Evolutionary conservation across 306 rosid genomes (phyloP).

Genomic region (Luffa aegyptiaca): DNA sequence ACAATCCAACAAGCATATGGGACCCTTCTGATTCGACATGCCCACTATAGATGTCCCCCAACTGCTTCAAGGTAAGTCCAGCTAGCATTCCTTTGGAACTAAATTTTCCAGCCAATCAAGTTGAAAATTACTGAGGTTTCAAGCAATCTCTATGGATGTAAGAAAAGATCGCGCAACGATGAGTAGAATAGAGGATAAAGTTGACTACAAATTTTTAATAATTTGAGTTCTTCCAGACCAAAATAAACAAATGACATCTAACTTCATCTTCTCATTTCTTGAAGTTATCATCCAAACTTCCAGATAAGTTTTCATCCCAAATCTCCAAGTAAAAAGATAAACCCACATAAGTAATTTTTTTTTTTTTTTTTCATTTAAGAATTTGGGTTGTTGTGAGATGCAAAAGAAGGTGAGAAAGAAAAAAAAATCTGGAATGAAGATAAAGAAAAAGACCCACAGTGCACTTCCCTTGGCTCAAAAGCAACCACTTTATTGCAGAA

Average conservation of each 20-base stretch:
- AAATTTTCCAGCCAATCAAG: slow-evolving; percentile 29
- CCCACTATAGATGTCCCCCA: slow-evolving; percentile 47
- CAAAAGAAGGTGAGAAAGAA: neutral
- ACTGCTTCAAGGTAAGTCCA: slow-evolving; percentile 39
- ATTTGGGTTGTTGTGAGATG: neutral
- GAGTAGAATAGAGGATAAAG: neutral
- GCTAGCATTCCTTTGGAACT: slow-evolving; percentile 34
- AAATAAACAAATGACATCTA: neutral
- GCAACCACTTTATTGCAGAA: slow-evolving; percentile 35
- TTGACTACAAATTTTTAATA: neutral
- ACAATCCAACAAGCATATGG: slow-evolving; percentile 29
- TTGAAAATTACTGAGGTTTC: slow-evolving; percentile 16
- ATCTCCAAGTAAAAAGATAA: slow-evolving; percentile 6
- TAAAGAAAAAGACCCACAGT: slow-evolving; percentile 13
- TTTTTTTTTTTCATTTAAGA: neutral
- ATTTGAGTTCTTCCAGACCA: neutral
- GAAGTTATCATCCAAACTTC: neutral
- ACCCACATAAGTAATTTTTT: neutral
- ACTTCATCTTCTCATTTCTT: neutral
- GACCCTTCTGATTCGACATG: slow-evolving; percentile 42
- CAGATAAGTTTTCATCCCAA: neutral
- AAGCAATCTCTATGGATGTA: slow-evolving; percentile 12
- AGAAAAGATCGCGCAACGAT: neutral
- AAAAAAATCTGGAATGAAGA: neutral
- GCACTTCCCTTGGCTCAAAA: slow-evolving; percentile 49